phyloP scores from a whole-genome alignment of 106 monocot species.

The Agapanthus africanus region DNA sequence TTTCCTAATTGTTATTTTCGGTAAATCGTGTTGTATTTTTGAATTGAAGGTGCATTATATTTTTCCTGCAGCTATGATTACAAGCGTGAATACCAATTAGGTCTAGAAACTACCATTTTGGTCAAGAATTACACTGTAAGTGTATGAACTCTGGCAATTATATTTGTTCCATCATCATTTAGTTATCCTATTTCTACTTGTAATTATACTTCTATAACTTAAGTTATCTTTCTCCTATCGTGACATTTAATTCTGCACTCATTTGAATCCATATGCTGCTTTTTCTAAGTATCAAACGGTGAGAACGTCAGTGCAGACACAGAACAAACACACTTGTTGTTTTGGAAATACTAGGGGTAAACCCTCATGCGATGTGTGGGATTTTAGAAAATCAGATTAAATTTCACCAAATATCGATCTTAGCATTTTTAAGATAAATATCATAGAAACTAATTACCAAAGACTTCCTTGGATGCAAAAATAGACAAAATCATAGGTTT shows the following conservation, averaged over 20 bases:
- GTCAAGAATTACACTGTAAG: constrained; percentile 98
- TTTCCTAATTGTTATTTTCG: not conserved
- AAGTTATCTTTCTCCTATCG: not conserved
- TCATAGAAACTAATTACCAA: no score
- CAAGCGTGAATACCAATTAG: constrained; percentile 96
- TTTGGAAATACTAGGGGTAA: no score
- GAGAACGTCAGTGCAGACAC: no score
- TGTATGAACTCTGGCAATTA: constrained; percentile 3
- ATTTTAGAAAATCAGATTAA: no score
- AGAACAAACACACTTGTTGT: no score
- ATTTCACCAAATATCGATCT: no score
- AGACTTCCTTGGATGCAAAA: no score
- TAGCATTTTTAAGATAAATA: no score
- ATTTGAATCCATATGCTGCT: not conserved
- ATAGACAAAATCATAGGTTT: no score
- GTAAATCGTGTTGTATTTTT: not conserved
- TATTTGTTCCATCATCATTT: not conserved
- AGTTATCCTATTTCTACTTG: not conserved
- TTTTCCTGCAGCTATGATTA: constrained; percentile 79
- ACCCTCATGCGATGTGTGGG: no score
- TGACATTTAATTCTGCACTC: not conserved
- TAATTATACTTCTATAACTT: not conserved
- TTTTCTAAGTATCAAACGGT: no score
- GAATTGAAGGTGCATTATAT: not conserved
- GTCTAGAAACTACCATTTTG: constrained; percentile 97